Percentiles rank a stretch among this genome's conserved stretches.
Evolutionary conservation across 768 basidiomycete genomes (phyloP).

Genomic region (Leccinum disarticulatum): DNA sequence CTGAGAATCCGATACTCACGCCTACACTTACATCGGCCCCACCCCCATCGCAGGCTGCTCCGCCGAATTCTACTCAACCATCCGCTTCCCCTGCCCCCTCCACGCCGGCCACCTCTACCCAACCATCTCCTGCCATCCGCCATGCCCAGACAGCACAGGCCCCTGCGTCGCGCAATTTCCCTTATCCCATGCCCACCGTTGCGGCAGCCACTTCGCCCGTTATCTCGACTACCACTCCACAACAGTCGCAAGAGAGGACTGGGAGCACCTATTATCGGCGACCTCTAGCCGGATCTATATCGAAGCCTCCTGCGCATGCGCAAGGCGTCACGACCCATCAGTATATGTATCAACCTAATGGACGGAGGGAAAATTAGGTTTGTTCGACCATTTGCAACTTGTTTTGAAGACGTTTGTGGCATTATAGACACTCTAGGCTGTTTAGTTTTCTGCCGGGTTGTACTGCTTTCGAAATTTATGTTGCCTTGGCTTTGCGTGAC

Average conservation of each 20-base stretch:
- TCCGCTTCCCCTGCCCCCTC: slow-evolving; percentile 27
- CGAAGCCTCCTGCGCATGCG: slow-evolving; percentile 25
- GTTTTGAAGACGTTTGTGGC: slow-evolving; percentile 9
- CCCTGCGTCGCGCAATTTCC: slow-evolving; percentile 35
- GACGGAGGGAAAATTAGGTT: slow-evolving; percentile 31
- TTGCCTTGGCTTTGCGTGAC: slow-evolving; percentile 20
- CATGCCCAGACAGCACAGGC: slow-evolving; percentile 32
- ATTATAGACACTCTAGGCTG: slow-evolving; percentile 1
- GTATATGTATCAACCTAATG: slow-evolving; percentile 49
- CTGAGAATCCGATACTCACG: slow-evolving; percentile 7
- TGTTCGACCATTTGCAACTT: not conserved
- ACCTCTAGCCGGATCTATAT: slow-evolving; percentile 29
- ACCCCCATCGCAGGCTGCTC: slow-evolving; percentile 30
- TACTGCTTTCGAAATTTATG: slow-evolving; percentile 17
- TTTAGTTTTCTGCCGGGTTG: slow-evolving; percentile 8
- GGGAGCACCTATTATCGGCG: slow-evolving; percentile 53
- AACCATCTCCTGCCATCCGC: slow-evolving; percentile 37
- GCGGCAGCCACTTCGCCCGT: slow-evolving; percentile 62
- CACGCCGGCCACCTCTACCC: slow-evolving; percentile 32
- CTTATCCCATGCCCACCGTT: slow-evolving; percentile 76
- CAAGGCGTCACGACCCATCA: slow-evolving; percentile 36
- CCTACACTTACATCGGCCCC: slow-evolving; percentile 29
- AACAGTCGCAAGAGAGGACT: slow-evolving; percentile 36
- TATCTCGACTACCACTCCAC: slow-evolving; percentile 40
- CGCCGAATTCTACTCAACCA: slow-evolving; percentile 24